These are phyloP conservation scores for Rubus parviflorus DNA, from an alignment of 306 rosid species.

Conservation along the genomic window DNA sequence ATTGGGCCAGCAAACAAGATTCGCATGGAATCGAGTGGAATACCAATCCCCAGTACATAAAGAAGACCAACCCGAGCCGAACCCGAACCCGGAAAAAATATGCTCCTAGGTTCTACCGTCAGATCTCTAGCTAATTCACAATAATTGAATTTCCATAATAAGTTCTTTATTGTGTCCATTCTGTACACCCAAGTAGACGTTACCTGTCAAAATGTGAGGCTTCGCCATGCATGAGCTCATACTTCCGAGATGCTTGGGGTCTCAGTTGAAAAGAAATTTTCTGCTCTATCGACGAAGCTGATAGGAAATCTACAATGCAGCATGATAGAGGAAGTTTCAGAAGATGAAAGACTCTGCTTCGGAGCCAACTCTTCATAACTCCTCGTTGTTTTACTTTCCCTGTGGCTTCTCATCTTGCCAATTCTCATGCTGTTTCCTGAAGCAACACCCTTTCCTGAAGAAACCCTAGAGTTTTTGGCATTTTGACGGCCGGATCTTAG, in stretches of 20 bases:
- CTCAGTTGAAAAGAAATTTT: conserved; percentile 67
- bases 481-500: conserved; percentile 47
- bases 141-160: not conserved
- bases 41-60: too few species aligned
- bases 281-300: conserved; percentile 73
- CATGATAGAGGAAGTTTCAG: conserved; percentile 60
- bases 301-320: conserved; percentile 74
- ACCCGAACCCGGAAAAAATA: too few species aligned
- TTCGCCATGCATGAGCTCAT: conserved; percentile 12
- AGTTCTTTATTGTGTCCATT: not conserved
- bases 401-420: conserved; percentile 58
- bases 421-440: conserved; percentile 54
- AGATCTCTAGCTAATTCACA: not conserved
- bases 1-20: too few species aligned
- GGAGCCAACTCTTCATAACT: conserved; percentile 53
- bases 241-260: conserved; percentile 37
- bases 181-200: not conserved
- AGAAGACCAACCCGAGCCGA: too few species aligned
- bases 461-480: conserved; percentile 47
- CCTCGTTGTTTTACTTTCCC: conserved; percentile 62
- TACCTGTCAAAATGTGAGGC: not conserved
- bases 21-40: too few species aligned
- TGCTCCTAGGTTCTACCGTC: too few species aligned
- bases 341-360: conserved; percentile 45
- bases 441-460: conserved; percentile 48